Evolutionary conservation across 257 asterid genomes (phyloP).

Genomic region (Galeopsis tetrahit): DNA sequence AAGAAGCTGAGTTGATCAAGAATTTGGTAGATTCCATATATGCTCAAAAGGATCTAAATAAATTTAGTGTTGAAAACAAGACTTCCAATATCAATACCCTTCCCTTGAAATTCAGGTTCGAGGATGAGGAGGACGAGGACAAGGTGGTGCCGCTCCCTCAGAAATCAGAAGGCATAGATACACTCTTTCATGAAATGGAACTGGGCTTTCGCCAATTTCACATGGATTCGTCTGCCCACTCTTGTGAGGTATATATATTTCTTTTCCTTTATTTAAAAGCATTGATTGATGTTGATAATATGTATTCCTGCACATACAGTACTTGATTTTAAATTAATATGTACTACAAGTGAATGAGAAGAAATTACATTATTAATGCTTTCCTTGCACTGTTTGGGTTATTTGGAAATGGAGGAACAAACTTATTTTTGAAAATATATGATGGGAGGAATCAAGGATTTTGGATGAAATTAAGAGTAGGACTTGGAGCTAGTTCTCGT

Average conservation of each 20-base stretch:
- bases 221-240: constrained; percentile 5
- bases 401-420: too few species aligned
- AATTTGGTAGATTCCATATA: constrained; percentile 49
- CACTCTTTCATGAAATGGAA: not conserved
- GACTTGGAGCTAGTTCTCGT: too few species aligned
- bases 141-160: not conserved
- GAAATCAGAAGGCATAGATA: not conserved
- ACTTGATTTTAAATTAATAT: not conserved
- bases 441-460: too few species aligned
- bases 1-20: constrained; percentile 40
- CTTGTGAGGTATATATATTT: constrained; percentile 39
- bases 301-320: not conserved
- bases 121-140: constrained; percentile 59
- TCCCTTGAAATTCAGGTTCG: constrained; percentile 58
- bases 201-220: not conserved
- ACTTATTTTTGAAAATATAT: too few species aligned
- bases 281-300: constrained; percentile 45
- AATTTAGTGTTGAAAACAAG: not conserved
- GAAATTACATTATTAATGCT: not conserved
- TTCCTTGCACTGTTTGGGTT: too few species aligned
- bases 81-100: constrained; percentile 14
- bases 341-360: not conserved
- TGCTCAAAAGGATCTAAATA: not conserved
- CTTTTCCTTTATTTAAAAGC: constrained; percentile 50
- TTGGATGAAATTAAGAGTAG: too few species aligned